phyloP scores from a whole-genome alignment of 345 rosid genomes.

The Eucalyptus viminalis region DNA sequence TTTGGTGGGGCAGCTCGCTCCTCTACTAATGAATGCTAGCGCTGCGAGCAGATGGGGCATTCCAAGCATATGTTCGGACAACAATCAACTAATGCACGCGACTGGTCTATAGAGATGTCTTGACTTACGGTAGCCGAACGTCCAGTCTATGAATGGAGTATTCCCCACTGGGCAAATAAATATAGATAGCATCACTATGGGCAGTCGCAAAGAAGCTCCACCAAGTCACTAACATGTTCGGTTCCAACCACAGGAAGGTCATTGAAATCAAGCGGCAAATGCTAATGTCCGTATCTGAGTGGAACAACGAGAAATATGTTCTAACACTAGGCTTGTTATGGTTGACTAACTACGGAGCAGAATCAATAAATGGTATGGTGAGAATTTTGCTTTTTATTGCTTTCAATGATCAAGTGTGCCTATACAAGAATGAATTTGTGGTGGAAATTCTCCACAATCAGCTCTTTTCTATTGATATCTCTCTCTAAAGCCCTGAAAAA shows the following conservation, averaged over 20 bases:
- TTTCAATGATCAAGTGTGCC: neutral
- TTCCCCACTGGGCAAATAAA: neutral
- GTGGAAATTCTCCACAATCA: conserved; percentile 16
- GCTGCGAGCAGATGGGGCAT: neutral
- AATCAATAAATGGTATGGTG: neutral
- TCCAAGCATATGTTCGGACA: neutral
- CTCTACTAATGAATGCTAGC: neutral
- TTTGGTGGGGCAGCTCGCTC: neutral
- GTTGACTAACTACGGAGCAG: neutral
- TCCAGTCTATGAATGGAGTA: neutral
- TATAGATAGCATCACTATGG: neutral
- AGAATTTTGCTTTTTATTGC: neutral
- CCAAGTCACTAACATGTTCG: neutral
- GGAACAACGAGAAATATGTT: neutral
- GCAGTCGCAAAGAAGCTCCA: neutral
- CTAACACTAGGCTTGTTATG: neutral
- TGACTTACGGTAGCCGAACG: neutral
- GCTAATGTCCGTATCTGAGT: neutral
- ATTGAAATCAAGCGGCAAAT: neutral
- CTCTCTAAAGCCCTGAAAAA: neutral
- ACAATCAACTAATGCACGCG: neutral
- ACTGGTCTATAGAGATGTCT: neutral
- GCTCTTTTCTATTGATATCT: neutral
- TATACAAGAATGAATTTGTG: conserved; percentile 25
- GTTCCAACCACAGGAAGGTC: neutral